Conservation (phyloP, 164 flowering plant genomes). For the Nymphaea thermarum region DNA sequence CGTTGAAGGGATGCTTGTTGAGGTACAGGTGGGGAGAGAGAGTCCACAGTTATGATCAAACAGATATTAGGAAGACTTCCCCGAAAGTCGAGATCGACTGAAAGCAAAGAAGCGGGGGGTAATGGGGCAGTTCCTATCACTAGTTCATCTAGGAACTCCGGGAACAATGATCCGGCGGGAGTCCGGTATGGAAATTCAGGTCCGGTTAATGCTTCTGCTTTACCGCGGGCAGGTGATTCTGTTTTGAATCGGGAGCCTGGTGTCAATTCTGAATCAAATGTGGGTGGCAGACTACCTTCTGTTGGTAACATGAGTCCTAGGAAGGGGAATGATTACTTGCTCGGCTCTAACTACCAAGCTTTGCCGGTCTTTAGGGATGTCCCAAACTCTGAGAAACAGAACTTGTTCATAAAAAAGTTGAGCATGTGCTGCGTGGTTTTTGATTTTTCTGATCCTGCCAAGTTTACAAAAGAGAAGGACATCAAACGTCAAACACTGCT, state of each 20-base stretch:
- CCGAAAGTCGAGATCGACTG: conserved; percentile 41
- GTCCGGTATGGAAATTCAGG: conserved; percentile 9
- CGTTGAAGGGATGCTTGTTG: not conserved
- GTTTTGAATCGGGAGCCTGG: conserved; percentile 8
- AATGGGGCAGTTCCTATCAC: conserved; percentile 7
- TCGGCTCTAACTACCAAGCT: conserved; percentile 29
- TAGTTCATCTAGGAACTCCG: conserved; percentile 20
- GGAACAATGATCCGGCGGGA: conserved; percentile 20
- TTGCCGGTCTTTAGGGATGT: conserved; percentile 73
- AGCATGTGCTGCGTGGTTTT: conserved; percentile 56
- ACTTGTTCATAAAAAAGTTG: conserved; percentile 55
- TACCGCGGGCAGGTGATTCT: conserved; percentile 12
- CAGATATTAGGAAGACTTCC: conserved; percentile 52
- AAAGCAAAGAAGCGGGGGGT: conserved; percentile 17
- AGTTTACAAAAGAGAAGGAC: conserved; percentile 65
- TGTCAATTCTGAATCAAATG: conserved; percentile 14
- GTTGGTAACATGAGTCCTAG: conserved; percentile 7
- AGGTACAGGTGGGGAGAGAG: not conserved
- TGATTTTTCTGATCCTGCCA: conserved; percentile 74
- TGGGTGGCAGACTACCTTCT: conserved; percentile 11
- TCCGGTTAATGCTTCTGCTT: not conserved
- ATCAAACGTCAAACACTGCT: conserved; percentile 62
- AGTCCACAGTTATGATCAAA: conserved; percentile 30
- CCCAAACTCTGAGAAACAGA: conserved; percentile 54
- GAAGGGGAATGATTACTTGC: conserved; percentile 23